These are phyloP conservation scores for Cordia subcordata DNA, from an alignment of 257 asterid species.

Conservation along the genomic window DNA sequence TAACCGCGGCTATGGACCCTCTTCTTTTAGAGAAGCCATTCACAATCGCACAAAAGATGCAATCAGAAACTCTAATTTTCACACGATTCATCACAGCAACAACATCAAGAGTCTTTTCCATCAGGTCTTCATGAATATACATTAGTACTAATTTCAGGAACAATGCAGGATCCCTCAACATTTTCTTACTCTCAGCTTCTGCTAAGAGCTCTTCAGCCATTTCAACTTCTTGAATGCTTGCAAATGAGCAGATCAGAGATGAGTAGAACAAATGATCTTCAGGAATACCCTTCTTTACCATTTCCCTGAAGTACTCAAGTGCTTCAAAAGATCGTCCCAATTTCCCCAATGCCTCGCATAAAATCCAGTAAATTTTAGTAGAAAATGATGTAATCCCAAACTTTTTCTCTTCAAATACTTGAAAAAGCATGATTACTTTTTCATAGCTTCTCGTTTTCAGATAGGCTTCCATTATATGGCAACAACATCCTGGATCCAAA, in stretches of 20 bases:
- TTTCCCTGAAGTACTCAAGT: slow-evolving; percentile 55
- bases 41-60: slow-evolving; percentile 78
- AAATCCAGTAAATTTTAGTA: slow-evolving; percentile 42
- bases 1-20: slow-evolving; percentile 40
- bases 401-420: slow-evolving; percentile 38
- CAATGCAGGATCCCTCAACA: slow-evolving; percentile 75
- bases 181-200: slow-evolving; percentile 68
- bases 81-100: slow-evolving; percentile 54
- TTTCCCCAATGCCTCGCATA: slow-evolving; percentile 67
- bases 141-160: slow-evolving; percentile 68
- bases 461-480: slow-evolving; percentile 62
- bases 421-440: slow-evolving; percentile 33
- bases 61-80: slow-evolving; percentile 63
- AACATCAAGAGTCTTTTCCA: slow-evolving; percentile 57
- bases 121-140: slow-evolving; percentile 50
- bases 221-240: slow-evolving; percentile 39
- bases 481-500: slow-evolving; percentile 47
- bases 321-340: slow-evolving; percentile 53
- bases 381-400: slow-evolving; percentile 6
- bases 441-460: slow-evolving; percentile 39
- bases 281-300: slow-evolving; percentile 37
- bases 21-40: slow-evolving; percentile 63
- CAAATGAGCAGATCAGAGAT: slow-evolving; percentile 51
- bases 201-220: slow-evolving; percentile 62
- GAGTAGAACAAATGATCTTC: slow-evolving; percentile 61